Base-by-base conservation (phyloP, 495 filamentous ascomycete species). In the Penicillium cataractarum region DNA sequence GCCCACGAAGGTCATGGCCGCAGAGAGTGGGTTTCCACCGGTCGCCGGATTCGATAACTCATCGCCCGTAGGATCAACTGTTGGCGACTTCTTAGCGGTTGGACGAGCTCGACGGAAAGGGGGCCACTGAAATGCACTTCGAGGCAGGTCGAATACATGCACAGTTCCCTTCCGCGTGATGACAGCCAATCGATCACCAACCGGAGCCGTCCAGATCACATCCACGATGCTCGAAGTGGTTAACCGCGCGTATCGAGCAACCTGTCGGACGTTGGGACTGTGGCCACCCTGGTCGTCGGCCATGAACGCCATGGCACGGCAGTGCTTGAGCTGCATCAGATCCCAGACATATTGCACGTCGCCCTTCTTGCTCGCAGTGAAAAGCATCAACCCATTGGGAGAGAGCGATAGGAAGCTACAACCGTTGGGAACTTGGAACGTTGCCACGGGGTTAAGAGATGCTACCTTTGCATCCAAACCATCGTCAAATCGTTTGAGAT, bases 271-370 rank as follows among this genome's bases (percentile, higher is more conserved):
- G 72, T 85, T 83, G 57, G 60, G 70, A 33, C 62, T 71, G 22
- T 74, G 71, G 27, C 66, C 54, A 7, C 62, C 51, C 2, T 71
- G 62, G 15, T 79, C 75, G 17, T 80, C 78, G 15, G 73, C 65
- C 49, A 81, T 68, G 52, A 82, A 79, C 33, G 68, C 67, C 56
- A 71, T 75, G 17, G 78, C 71, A 44, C 80, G 73, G 35, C 78
- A 80, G 62, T 78, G 66, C 42, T 73, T 81, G 8, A 70, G 63
- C 65, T 90, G 90, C 87, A 94, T 90, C 55, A 97, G 76, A 76
- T 97, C 92, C 95, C 95, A 99, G 2, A 97, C 87, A 61, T 90
- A 91, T 73, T 96, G 88, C 5, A 95, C 86, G 69, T 99, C 95
- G 10, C 95, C 95, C 65, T 97, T 97, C 66, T 85, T 90, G 72